Percentiles rank a stretch among this genome's conserved stretches.
phyloP scores from a whole-genome alignment of 495 filamentous ascomycete genomes.

The Xylaria telfairii region DNA sequence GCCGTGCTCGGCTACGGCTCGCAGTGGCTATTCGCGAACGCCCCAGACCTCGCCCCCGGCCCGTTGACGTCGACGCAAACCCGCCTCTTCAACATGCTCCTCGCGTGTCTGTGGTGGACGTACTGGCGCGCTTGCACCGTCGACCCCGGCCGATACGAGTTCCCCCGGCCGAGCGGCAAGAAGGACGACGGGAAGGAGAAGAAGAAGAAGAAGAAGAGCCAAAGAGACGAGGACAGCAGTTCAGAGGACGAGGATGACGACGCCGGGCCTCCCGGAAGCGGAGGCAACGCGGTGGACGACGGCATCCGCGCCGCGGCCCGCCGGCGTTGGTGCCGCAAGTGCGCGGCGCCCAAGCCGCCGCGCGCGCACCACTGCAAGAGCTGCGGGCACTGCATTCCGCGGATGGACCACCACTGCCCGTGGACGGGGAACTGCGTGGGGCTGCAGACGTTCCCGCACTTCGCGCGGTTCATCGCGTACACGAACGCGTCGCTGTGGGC shows the following conservation, averaged over 20 bases:
- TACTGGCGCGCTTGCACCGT: conserved; percentile 79
- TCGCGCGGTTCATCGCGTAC: conserved; percentile 86
- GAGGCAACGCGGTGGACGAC: conserved; percentile 36
- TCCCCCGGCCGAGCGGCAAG: conserved; percentile 33
- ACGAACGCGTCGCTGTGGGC: conserved; percentile 70
- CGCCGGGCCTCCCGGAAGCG: conserved; percentile 5
- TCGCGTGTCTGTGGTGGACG: conserved; percentile 76
- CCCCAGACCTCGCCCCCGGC: conserved; percentile 66
- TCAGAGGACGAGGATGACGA: conserved; percentile 27
- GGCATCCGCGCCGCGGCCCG: conserved; percentile 19
- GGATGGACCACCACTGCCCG: conserved; percentile 99
- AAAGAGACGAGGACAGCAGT: conserved; percentile 12
- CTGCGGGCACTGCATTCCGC: conserved; percentile 88
- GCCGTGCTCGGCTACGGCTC: conserved; percentile 82
- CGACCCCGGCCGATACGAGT: conserved; percentile 70
- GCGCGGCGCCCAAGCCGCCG: conserved; percentile 80
- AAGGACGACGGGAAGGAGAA: conserved; percentile 25
- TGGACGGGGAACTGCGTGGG: conserved; percentile 97
- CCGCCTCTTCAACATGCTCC: conserved; percentile 74
- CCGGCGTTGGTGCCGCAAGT: conserved; percentile 82
- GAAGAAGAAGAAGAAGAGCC: conserved; percentile 5
- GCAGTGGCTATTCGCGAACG: conserved; percentile 75
- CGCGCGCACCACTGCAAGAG: conserved; percentile 91
- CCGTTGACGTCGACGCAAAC: conserved; percentile 66
- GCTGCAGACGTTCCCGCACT: conserved; percentile 86